phyloP scores from a whole-genome alignment of 768 basidiomycete species.

The Collybia mongolica region DNA sequence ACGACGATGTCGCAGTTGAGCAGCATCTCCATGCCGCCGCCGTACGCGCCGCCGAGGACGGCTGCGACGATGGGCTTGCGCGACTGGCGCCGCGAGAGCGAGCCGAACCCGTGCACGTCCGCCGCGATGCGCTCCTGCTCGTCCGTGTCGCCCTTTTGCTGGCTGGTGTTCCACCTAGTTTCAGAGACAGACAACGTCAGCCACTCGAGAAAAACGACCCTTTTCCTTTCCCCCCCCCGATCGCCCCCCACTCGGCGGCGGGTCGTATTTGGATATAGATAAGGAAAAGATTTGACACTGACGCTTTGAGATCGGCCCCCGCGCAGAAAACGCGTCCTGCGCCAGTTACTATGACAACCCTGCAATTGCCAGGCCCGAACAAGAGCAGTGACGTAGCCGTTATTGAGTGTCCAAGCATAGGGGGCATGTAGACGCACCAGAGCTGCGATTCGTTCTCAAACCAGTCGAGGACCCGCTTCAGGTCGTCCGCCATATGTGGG shows the following conservation, averaged over 20 bases:
- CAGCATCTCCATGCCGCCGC: constrained; percentile 66
- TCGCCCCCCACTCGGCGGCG: too few species aligned
- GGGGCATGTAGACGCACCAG: constrained; percentile 70
- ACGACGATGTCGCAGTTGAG: constrained; percentile 80
- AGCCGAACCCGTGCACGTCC: constrained; percentile 63
- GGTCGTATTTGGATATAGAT: too few species aligned
- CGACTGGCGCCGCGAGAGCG: constrained; percentile 66
- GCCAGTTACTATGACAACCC: constrained; percentile 77
- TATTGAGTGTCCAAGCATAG: too few species aligned
- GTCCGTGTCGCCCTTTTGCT: constrained; percentile 38
- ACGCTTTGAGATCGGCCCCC: constrained; percentile 79
- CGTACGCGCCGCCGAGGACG: constrained; percentile 71
- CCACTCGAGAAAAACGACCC: constrained; percentile 1
- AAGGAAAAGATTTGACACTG: too few species aligned
- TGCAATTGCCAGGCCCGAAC: constrained; percentile 25
- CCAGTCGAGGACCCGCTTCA: constrained; percentile 60
- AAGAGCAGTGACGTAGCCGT: constrained; percentile 4
- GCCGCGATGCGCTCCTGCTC: constrained; percentile 41
- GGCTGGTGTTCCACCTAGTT: constrained; percentile 58
- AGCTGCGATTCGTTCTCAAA: constrained; percentile 69
- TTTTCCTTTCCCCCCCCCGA: too few species aligned
- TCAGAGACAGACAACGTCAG: neutral
- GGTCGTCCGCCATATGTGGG: constrained; percentile 50
- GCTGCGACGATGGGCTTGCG: constrained; percentile 80
- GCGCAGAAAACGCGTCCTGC: constrained; percentile 75